Conservation (phyloP, 2,329 filamentous ascomycete species). For the Lecanosticta acicola region DNA sequence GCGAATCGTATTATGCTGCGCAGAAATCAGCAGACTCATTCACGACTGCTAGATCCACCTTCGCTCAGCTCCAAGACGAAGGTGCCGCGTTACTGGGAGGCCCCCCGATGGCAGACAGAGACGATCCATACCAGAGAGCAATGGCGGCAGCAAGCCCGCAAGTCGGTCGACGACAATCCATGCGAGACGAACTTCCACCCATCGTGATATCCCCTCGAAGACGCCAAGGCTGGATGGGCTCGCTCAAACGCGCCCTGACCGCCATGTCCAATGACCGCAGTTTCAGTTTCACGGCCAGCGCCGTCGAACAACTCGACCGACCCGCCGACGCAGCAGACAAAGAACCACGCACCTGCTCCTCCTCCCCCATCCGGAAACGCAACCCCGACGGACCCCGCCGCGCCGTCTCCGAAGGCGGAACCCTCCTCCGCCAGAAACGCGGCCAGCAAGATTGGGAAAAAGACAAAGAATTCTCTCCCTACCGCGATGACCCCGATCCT, state of each 20-base stretch:
- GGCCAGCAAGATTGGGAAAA: constrained; percentile 38
- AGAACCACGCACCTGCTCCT: constrained; percentile 18
- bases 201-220: constrained; percentile 6
- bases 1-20: background rate
- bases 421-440: constrained; percentile 37
- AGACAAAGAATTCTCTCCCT: constrained; percentile 22
- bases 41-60: constrained; percentile 46
- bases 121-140: constrained; percentile 30
- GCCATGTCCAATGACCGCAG: constrained; percentile 29
- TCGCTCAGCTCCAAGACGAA: constrained; percentile 47
- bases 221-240: constrained; percentile 30
- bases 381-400: constrained; percentile 34
- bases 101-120: constrained; percentile 30
- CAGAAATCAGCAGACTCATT: constrained; percentile 41
- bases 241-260: constrained; percentile 29
- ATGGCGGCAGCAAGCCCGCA: constrained; percentile 20
- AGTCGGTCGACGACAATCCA: constrained; percentile 2
- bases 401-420: constrained; percentile 40
- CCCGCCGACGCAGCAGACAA: constrained; percentile 13
- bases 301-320: constrained; percentile 8
- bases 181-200: background rate
- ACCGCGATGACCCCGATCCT: constrained; percentile 29
- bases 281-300: constrained; percentile 26
- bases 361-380: constrained; percentile 21
- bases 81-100: constrained; percentile 49